Evolutionary conservation across 2,329 filamentous ascomycete genomes (phyloP), one percentile per base, ranked within the genome.

Genomic region (Verticillium nonalfalfae): DNA sequence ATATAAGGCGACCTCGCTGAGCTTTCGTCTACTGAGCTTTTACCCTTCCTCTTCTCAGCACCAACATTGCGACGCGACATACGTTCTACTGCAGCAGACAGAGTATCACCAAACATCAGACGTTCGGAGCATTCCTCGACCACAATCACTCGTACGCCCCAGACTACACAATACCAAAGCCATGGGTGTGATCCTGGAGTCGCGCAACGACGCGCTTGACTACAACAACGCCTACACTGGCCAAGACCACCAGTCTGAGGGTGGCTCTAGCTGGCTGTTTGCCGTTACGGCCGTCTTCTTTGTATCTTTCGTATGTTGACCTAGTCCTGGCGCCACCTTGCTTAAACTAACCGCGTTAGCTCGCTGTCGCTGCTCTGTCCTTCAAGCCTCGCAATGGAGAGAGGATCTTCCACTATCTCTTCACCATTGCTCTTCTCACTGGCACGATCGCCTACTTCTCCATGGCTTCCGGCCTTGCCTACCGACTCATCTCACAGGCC

Each of bases 391-490:
- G 72, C 54, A 71, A 75, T 40, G 78, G 78, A 59, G 81, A 85
- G 68, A 78, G 76, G 66, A 77, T 85, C 66, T 85, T 85, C 74
- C 81, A 85, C 73, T 84, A 85, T 69, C 72, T 84, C 64, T 82
- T 83, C 70, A 76, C 72, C 65, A 73, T 83, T 59, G 76, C 77
- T 39, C 75, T 80, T 50, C 73, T 85, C 10, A 76, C 78, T 63
- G 82, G 81, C 61, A 68, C 78, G 21, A 74, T 83, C 64, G 69
- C 76, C 59, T 85, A 85, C 75, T 85, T 73, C 64, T 75, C 81
- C 62, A 75, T 78, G 71, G 83, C 81, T 6, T 79, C 81, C 5
- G 78, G 83, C 65, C 74, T 85, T 1, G 82, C 74, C 60, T 84
- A 73, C 68, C 70, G 66, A 11, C 68, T 77, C n/a, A 62, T 83